A percentile compares a stretch with the other conserved stretches of the same genome.
Evolutionary conservation across 495 filamentous ascomycete species (phyloP).

Genomic region (Stereocaulon alpinum): DNA sequence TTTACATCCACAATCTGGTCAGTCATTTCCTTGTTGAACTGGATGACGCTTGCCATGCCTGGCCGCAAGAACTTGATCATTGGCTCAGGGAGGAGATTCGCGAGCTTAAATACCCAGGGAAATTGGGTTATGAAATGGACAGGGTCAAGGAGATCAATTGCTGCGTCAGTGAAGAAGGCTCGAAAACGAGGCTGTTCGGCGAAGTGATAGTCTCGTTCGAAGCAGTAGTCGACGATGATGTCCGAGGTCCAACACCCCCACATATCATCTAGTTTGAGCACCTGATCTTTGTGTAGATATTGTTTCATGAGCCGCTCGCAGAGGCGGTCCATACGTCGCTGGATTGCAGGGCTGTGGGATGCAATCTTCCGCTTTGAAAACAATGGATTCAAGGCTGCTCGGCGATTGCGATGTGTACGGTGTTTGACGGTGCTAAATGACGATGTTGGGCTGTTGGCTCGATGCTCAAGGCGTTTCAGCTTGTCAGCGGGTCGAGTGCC

Average conservation of each 20-base stretch:
- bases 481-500: not conserved
- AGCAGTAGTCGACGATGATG: constrained; percentile 14
- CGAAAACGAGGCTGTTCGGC: constrained; percentile 3
- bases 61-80: constrained; percentile 5
- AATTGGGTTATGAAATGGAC: constrained; percentile 16
- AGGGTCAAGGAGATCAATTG: not conserved
- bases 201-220: constrained; percentile 11
- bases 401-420: constrained; percentile 29
- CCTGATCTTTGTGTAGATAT: constrained; percentile 3
- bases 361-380: constrained; percentile 34
- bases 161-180: constrained; percentile 8
- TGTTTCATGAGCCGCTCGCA: constrained; percentile 1
- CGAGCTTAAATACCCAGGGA: constrained; percentile 3
- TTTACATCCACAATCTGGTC: constrained; percentile 4
- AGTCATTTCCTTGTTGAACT: constrained; percentile 10
- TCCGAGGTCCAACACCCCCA: constrained; percentile 12
- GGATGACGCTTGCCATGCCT: constrained; percentile 2
- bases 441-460: constrained; percentile 10
- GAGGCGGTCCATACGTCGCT: constrained; percentile 13
- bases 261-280: constrained; percentile 10
- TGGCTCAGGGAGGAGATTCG: constrained; percentile 6
- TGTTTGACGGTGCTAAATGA: constrained; percentile 7
- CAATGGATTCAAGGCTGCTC: constrained; percentile 33
- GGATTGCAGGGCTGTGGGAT: constrained; percentile 30
- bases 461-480: constrained; percentile 10